Evolutionary conservation across 2,329 filamentous ascomycete species (phyloP), one percentile per base, ranked within the genome.

Genomic region (Epichloe brachyelytri): DNA sequence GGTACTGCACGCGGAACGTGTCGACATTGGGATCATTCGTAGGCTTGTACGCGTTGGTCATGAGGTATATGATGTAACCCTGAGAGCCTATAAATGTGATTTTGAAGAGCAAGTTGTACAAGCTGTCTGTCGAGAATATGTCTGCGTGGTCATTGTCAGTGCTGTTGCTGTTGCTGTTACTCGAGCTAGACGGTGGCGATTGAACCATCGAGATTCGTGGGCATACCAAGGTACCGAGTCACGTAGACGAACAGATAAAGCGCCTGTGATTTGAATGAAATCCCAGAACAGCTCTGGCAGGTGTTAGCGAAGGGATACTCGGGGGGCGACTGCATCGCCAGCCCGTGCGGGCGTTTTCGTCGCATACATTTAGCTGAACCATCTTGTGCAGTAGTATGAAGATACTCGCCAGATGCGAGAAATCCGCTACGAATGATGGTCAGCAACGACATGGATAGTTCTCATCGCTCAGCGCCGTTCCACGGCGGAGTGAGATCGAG

Each of bases 201-300:
- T 33, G 5, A 33, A 43, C 43, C 12, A 22, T 26, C n/a, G 37
- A 33, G 43, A 20, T 22, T 26, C 36, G n/a, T 3, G 6, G 30
- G n/a, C 60, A 50, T 72, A 88, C 85, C 85, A 56, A 98, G 79
- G 70, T 98, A 98, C 64, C 93, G 82, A 55, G 90, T 95, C 43
- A 94, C 67, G 70, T 98, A 98, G 62, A 98, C 93, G 43, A 95
- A 73, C 59, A 97, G 76, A 71, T 98, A 98, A 52, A 98, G 79
- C 48, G 84, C 88, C 77, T 98, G 93, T 55, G 91, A 96, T 69
- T 98, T 98, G 79, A 98, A 97, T 15, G 93, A 98, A 70, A 98
- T 91, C 61, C 93, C 93, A 41, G 91, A 85, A 68, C 90, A 95
- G 76, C 90, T 96, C 91, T 96, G 62, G 60, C 54, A 61, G 54